Percentiles rank a stretch among this genome's conserved stretches.
These are phyloP conservation scores for Monosporascus sp. DNA, from an alignment of 2,329 filamentous ascomycete genomes.

Conservation along the genomic window DNA sequence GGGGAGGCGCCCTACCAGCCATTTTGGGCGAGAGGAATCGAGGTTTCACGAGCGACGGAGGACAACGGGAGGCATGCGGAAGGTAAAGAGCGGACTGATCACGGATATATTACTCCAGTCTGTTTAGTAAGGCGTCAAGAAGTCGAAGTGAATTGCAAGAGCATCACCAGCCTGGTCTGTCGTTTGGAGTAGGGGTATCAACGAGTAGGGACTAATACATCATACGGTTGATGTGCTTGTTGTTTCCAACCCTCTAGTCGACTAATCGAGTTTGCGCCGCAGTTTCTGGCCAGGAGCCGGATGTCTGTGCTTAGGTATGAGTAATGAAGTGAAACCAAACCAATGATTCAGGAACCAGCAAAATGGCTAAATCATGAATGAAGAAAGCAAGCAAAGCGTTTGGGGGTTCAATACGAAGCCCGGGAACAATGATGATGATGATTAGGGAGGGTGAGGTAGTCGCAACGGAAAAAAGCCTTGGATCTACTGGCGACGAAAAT, in stretches of 20 bases:
- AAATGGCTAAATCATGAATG: not conserved
- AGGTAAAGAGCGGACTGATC: conserved; percentile 9
- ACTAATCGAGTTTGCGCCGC: not conserved
- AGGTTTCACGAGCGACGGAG: conserved; percentile 18
- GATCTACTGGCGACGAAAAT: not conserved
- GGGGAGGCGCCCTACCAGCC: conserved; percentile 53
- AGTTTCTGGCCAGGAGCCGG: not conserved
- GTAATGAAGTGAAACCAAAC: not conserved
- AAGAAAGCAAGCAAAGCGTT: not conserved
- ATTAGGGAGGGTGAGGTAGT: not conserved
- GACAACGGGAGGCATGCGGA: conserved; percentile 26
- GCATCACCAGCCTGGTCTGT: not conserved
- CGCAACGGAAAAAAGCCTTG: not conserved
- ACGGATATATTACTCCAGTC: not conserved
- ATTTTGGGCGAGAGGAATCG: conserved; percentile 43
- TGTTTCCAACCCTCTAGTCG: not conserved
- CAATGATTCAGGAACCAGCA: not conserved
- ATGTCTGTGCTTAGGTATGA: not conserved
- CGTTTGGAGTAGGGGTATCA: not conserved
- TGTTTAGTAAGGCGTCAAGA: not conserved
- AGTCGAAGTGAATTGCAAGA: not conserved
- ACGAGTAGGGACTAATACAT: not conserved
- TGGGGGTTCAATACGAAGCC: not conserved
- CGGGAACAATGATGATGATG: not conserved
- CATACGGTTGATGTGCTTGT: not conserved